Evolutionary conservation across 148 eudicot genomes (phyloP), one percentile per base, ranked within the genome.

Genomic region (Amaranthus palmeri): DNA sequence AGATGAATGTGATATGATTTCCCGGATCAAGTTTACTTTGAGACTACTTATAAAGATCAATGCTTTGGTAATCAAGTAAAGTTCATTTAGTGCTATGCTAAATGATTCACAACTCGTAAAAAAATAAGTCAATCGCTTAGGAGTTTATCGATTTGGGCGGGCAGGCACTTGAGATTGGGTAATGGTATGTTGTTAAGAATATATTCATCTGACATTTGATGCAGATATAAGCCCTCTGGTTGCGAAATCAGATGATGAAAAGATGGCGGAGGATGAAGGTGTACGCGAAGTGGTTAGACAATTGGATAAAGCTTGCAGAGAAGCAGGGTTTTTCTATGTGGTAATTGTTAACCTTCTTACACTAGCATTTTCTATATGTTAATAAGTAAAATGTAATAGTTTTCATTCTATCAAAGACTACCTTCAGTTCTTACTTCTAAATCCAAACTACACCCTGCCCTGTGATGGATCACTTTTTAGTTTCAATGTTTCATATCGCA

Each of bases 301-400:
- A 72, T 75, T 92, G 58, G 90, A 86, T 76, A 58, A 79, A 58
- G 96, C 97, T 77, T 92, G 97, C 68, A 79, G 82, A 81, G 87
- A 88, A 73, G 97, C 97, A 68, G 97, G 96, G 11, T 92, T 92
- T 83, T 92, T 92, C 73, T 92, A 92, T 58, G 92, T 88, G 98
- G 98, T 92, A 82, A 6, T 60, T 36, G 45, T 60, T 60, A 14
- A 7, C 44, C 11, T 60, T 25, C 44, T 9, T 60, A 25, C 42
- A 3, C 62, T 58, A 18, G 2, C 62, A 7, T 25, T 8, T 17
- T 59, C 11, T 36, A 5, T 3, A 25, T 25, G 7, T 3, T 25
- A 2, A 3, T 60, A 40, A 40, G 41, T 60, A 14, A 59, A 13
- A 9, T 12, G 8, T 3, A 40, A 5, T 3, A 40, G 43, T 40